A percentile compares a stretch with the other conserved stretches of the same genome.
Evolutionary conservation across 345 rosid genomes (phyloP).

Genomic region (Lepidium didymum): DNA sequence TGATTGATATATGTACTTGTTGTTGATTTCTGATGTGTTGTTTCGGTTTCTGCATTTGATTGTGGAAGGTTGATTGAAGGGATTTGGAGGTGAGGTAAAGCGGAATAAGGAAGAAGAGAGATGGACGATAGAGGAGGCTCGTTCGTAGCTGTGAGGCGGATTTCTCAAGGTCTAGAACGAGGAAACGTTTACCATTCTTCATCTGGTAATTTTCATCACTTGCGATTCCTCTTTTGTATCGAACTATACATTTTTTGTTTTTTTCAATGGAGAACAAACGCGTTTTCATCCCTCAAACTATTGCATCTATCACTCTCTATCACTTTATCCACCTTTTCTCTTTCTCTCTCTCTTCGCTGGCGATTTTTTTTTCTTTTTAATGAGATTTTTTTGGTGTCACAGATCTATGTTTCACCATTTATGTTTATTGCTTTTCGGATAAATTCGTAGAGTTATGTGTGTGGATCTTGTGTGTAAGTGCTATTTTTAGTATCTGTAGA

Average conservation of each 20-base stretch:
- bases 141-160: slow-evolving; percentile 97
- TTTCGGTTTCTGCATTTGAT: slow-evolving; percentile 17
- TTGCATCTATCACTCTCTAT: neutral
- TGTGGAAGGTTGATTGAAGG: slow-evolving; percentile 2
- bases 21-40: neutral
- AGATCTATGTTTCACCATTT: slow-evolving; percentile 24
- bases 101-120: slow-evolving; percentile 10
- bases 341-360: neutral
- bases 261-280: neutral
- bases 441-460: slow-evolving; percentile 36
- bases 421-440: slow-evolving; percentile 23
- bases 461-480: slow-evolving; percentile 51
- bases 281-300: slow-evolving; percentile 9
- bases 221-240: neutral
- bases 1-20: slow-evolving; percentile 19
- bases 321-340: neutral
- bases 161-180: slow-evolving; percentile 82
- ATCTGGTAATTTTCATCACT: slow-evolving; percentile 49
- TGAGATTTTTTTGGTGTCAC: slow-evolving; percentile 25
- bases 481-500: slow-evolving; percentile 18
- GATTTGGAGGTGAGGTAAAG: neutral
- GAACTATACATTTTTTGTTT: too few relatives aligned
- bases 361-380: neutral
- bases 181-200: slow-evolving; percentile 79
- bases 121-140: slow-evolving; percentile 98